These are phyloP conservation scores for Diaporthe longicolla DNA, from an alignment of 2,329 filamentous ascomycete genomes.

Conservation along the genomic window DNA sequence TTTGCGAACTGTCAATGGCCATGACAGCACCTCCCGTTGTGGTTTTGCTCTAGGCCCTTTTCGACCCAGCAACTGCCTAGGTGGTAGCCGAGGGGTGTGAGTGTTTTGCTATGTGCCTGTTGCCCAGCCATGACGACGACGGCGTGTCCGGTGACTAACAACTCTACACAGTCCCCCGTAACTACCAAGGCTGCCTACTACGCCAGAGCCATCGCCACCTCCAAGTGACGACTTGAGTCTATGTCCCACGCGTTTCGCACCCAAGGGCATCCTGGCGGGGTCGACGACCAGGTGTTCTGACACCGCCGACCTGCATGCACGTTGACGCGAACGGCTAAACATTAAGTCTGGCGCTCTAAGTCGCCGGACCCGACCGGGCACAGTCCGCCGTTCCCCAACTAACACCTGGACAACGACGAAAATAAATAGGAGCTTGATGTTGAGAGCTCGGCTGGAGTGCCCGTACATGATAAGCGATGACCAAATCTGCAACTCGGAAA, in stretches of 20 bases:
- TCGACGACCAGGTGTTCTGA: background rate
- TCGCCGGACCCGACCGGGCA: background rate
- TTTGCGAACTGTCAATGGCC: conserved; percentile 22
- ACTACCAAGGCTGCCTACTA: background rate
- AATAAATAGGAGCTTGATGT: conserved; percentile 13
- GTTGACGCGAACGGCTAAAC: conserved; percentile 7
- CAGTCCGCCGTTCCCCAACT: background rate
- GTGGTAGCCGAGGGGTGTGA: background rate
- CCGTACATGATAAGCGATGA: background rate
- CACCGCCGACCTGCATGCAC: conserved; percentile 7
- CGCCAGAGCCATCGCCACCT: conserved; percentile 7
- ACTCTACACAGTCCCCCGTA: background rate
- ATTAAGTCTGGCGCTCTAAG: background rate
- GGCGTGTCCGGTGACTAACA: conserved; percentile 8
- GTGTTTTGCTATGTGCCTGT: background rate
- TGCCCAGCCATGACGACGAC: conserved; percentile 19
- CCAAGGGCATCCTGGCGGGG: background rate
- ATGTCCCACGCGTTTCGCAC: background rate
- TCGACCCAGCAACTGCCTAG: conserved; percentile 20
- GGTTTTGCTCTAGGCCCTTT: conserved; percentile 7
- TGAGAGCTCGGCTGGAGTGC: background rate
- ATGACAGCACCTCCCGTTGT: conserved; percentile 11
- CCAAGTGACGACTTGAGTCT: background rate
- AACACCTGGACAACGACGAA: conserved; percentile 21
- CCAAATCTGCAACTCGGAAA: background rate